Base-by-base conservation (phyloP, 1,139 yeast genomes). In the Pichia sp. region DNA sequence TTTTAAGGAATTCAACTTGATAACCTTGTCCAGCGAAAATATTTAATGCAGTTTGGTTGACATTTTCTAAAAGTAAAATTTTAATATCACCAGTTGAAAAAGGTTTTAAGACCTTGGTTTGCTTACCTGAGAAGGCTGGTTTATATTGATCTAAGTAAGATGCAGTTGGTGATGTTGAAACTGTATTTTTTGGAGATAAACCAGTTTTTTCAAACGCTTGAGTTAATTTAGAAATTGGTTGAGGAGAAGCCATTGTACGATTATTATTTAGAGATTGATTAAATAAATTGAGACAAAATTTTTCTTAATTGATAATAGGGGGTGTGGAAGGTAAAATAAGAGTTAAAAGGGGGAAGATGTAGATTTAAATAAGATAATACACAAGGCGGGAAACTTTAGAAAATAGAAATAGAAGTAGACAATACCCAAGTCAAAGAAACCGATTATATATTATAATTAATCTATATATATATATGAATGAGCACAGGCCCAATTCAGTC, bases 1-100 rank as follows among this genome's bases (percentile, higher is more conserved):
- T 74, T 73, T 89, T 92, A 75, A 84, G 81, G 70, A 86, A 88
- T 67, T 92, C 98, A 45, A 94, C 96, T 72, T 94, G 97, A 73
- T 92, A 92, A 50, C 98, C 98, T 73, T 92, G 97, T 48, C 76
- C 77, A 55, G 75, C 77, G 70, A 92, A 84, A 56, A 89, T 88
- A 48, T 83, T 80, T 57, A 92, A 79, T 47, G 98, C 99, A 45
- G 97, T 88, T 67, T 78, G 76, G 67, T 94, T 92, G 59, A 92
- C 96, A 64, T 92, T 92, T 72, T 92, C 99, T 56, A 92, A 75
- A 58, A 92, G 72, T 61, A 92, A 74, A 56, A 94, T 86, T 72
- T 89, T 92, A 68, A 92, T 84, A 65, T 92, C 98, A 54, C 92
- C 94, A 50, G 95, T 84, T 54, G 87, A 80, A 66, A 87, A 88